phyloP scores from a whole-genome alignment of 2,329 filamentous ascomycete genomes.

The Amesomyces nigricolor region DNA sequence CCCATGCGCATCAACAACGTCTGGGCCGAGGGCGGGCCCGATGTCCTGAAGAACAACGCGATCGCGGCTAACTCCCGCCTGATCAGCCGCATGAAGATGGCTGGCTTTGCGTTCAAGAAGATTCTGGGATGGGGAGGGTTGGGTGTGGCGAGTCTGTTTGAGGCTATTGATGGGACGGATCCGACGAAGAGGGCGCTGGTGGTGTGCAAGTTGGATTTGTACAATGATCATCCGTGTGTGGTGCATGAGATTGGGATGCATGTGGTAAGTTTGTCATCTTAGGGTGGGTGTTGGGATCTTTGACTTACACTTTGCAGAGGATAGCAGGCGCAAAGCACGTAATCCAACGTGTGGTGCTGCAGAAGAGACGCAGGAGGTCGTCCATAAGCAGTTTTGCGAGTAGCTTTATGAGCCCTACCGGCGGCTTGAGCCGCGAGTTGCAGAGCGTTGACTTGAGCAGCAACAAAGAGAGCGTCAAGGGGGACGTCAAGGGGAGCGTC shows the following conservation, averaged over 20 bases:
- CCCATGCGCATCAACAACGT: not conserved
- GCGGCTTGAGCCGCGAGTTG: too few relatives aligned
- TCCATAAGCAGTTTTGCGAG: not conserved
- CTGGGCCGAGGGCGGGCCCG: not conserved
- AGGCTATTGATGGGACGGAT: not conserved
- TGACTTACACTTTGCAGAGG: not conserved
- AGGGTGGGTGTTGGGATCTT: too few relatives aligned
- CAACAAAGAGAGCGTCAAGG: too few relatives aligned
- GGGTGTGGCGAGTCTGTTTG: slow-evolving; percentile 11
- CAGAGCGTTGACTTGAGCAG: too few relatives aligned
- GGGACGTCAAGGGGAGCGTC: too few relatives aligned
- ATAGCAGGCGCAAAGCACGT: slow-evolving; percentile 15
- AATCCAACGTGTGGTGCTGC: slow-evolving; percentile 2
- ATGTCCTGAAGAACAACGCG: not conserved
- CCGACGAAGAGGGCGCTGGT: not conserved
- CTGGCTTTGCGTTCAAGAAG: slow-evolving; percentile 6
- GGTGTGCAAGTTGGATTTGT: slow-evolving; percentile 11
- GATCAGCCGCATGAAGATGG: not conserved
- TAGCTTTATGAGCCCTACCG: too few relatives aligned
- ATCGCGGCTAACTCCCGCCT: not conserved
- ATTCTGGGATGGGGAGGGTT: slow-evolving; percentile 14
- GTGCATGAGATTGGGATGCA: slow-evolving; percentile 1
- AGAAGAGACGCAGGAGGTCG: not conserved
- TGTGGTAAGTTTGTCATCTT: not conserved
- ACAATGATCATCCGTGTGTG: not conserved